Percentiles rank a stretch among this genome's conserved stretches.
These are phyloP conservation scores for Colletotrichum shisoi DNA, from an alignment of 2,329 filamentous ascomycete genomes.

Conservation along the genomic window DNA sequence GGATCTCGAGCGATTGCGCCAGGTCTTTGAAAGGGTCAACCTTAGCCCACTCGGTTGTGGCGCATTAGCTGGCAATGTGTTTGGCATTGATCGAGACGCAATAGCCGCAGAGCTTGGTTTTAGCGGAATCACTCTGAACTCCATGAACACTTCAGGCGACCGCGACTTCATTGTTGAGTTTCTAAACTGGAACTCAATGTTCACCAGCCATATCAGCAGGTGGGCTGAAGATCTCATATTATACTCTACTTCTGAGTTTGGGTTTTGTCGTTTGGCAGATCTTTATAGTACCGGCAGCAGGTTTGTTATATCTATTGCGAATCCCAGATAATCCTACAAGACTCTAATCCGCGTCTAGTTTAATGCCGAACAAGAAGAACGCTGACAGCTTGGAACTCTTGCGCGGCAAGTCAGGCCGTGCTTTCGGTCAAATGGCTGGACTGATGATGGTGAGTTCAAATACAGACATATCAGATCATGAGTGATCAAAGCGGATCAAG, in stretches of 20 bases:
- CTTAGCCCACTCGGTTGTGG: constrained; percentile 43
- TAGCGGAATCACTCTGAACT: constrained; percentile 72
- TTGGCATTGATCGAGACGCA: constrained; percentile 46
- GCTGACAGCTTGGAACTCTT: constrained; percentile 43
- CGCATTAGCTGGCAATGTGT: constrained; percentile 45
- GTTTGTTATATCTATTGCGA: constrained; percentile 39
- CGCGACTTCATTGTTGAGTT: constrained; percentile 77
- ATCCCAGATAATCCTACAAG: constrained; percentile 6
- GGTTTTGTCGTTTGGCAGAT: constrained; percentile 42
- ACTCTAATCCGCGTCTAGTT: neutral
- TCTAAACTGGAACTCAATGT: constrained; percentile 72
- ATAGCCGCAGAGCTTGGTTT: constrained; percentile 72
- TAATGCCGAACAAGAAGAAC: constrained; percentile 40
- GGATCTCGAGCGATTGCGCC: constrained; percentile 43
- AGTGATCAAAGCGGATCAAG: constrained; percentile 43
- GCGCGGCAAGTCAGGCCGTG: constrained; percentile 49
- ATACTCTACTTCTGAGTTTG: constrained; percentile 43
- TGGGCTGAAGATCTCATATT: constrained; percentile 79
- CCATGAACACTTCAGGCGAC: constrained; percentile 73
- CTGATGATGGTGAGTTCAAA: constrained; percentile 63
- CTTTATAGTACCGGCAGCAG: constrained; percentile 41
- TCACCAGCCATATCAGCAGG: constrained; percentile 75
- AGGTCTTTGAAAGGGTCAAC: constrained; percentile 43
- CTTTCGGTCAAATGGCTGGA: constrained; percentile 59
- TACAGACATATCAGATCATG: constrained; percentile 43